Evolutionary conservation across 1,284 basidiomycete species (phyloP).

Genomic region (Prillingera fragicola): DNA sequence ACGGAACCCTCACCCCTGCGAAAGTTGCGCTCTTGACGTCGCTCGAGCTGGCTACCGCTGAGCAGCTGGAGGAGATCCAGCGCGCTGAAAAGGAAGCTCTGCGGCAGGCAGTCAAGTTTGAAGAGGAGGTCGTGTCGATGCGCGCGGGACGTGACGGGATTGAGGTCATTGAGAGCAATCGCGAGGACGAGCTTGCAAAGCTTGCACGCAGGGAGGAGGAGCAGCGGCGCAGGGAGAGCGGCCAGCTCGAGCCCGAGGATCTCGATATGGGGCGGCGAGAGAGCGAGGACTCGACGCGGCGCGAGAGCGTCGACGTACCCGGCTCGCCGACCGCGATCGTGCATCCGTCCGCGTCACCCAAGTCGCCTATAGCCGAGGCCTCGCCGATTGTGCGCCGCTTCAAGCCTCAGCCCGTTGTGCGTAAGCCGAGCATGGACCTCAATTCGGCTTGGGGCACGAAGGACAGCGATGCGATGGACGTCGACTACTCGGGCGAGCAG

Average conservation of each 20-base stretch:
- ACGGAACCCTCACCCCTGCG: slow-evolving; percentile 16
- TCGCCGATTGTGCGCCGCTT: background rate
- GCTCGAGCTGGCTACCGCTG: slow-evolving; percentile 35
- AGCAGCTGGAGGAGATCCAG: slow-evolving; percentile 33
- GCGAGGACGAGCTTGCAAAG: slow-evolving; percentile 20
- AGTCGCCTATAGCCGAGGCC: background rate
- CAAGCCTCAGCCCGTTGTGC: background rate
- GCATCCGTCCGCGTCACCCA: background rate
- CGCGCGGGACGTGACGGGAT: slow-evolving; percentile 40
- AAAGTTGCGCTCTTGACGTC: slow-evolving; percentile 34
- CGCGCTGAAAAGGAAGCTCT: slow-evolving; percentile 28
- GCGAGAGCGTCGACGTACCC: background rate
- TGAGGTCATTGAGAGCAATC: too few relatives aligned
- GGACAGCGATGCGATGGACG: background rate
- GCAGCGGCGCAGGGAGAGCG: slow-evolving; percentile 7
- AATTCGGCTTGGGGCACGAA: slow-evolving; percentile 16
- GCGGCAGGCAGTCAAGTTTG: slow-evolving; percentile 33
- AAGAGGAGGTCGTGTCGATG: slow-evolving; percentile 21
- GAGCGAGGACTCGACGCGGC: background rate
- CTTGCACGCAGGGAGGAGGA: slow-evolving; percentile 10
- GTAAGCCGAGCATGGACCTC: slow-evolving; percentile 6
- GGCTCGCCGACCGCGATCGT: slow-evolving; percentile 1
- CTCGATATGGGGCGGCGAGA: background rate
- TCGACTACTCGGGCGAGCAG: slow-evolving; percentile 4
- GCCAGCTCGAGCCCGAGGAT: background rate